Conservation (phyloP, 179 eudicot genomes). For the Gypsophila paniculata region DNA sequence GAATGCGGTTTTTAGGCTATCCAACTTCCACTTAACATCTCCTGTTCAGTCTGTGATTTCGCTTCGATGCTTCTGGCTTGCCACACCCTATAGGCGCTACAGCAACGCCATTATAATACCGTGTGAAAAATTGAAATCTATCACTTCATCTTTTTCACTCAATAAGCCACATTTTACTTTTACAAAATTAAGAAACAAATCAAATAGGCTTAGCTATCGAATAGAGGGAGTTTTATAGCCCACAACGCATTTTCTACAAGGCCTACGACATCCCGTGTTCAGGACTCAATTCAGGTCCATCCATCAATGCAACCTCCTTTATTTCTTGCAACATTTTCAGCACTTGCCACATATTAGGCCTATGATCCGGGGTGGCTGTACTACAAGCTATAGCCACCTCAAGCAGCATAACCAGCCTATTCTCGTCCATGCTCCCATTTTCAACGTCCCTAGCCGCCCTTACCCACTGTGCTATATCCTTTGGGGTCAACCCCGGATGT, state of each 20-base stretch:
- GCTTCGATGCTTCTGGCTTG: too few relatives aligned
- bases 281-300: constrained; percentile 23
- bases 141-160: not conserved
- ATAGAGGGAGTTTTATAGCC: too few relatives aligned
- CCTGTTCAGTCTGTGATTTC: too few relatives aligned
- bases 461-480: constrained; percentile 44
- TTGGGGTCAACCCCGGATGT: constrained; percentile 35
- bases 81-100: too few relatives aligned
- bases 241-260: not conserved
- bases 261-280: constrained; percentile 5
- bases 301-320: constrained; percentile 35
- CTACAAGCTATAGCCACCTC: constrained; percentile 54
- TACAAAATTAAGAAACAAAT: not conserved
- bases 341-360: constrained; percentile 53
- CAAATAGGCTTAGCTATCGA: not conserved
- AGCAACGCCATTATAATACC: not conserved
- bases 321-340: constrained; percentile 54
- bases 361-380: constrained; percentile 30
- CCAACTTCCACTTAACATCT: too few relatives aligned
- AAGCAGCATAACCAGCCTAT: constrained; percentile 48
- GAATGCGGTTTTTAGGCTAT: too few relatives aligned
- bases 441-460: constrained; percentile 34
- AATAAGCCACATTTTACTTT: not conserved
- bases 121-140: not conserved
- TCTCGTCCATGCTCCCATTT: constrained; percentile 36